phyloP scores from a whole-genome alignment of 2,329 filamentous ascomycete species.

The Colletotrichum chlorophyti region DNA sequence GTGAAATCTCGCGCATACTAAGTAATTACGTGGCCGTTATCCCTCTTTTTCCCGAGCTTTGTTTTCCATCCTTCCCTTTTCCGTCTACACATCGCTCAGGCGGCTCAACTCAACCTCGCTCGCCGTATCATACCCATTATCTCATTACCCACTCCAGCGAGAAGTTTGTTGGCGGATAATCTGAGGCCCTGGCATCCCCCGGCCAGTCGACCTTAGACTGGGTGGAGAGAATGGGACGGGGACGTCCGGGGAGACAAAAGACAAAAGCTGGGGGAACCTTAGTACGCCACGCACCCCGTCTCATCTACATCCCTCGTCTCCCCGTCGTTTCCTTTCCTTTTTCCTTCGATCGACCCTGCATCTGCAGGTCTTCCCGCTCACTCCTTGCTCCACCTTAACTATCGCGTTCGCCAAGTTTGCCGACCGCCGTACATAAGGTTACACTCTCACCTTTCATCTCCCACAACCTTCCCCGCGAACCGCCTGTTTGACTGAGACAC shows the following conservation, averaged over 20 bases:
- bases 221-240: slow-evolving; percentile 6
- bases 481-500: slow-evolving; percentile 4
- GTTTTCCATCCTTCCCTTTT: too few relatives aligned
- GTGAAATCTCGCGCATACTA: too few relatives aligned
- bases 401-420: neutral
- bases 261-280: slow-evolving; percentile 23
- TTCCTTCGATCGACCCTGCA: slow-evolving; percentile 19
- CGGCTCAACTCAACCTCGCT: too few relatives aligned
- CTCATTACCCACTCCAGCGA: too few relatives aligned
- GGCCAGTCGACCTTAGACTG: neutral
- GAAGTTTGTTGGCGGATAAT: too few relatives aligned
- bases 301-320: neutral
- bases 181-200: neutral
- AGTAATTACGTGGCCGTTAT: too few relatives aligned
- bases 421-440: slow-evolving; percentile 8
- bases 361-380: neutral
- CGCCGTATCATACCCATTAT: too few relatives aligned
- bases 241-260: too few relatives aligned
- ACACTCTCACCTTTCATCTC: neutral
- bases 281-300: slow-evolving; percentile 15
- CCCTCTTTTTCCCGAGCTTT: too few relatives aligned
- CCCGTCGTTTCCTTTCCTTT: neutral
- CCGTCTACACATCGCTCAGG: too few relatives aligned
- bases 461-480: neutral
- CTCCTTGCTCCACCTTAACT: neutral